Base-by-base conservation (phyloP, 2,329 filamentous ascomycete species). In the Trichocomaceae sp. region DNA sequence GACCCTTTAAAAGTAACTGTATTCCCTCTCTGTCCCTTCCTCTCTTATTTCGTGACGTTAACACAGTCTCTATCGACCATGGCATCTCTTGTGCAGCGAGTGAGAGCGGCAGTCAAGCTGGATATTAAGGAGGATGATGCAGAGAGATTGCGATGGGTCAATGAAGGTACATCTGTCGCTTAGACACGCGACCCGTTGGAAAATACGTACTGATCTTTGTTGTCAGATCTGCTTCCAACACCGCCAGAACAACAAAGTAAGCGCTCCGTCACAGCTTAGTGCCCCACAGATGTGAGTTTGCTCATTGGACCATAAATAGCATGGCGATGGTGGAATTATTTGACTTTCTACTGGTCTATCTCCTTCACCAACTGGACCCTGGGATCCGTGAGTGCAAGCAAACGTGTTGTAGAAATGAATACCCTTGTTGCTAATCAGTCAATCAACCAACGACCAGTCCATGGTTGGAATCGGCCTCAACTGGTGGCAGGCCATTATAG, bases 401-500 rank as follows among this genome's bases (percentile, higher is more conserved):
- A 3, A 6, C 17, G 9, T 35, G 31, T 35, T 10, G 31, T 2
- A 35, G 12, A 35, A 35, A 5, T 2, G 17, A 3, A 7, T 42
- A 20, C n/a, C 17, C n/a, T 22, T 19, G 39, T 17, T 42, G 19
- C 19, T 22, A 19, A 20, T n/a, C 17, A 42, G 3, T 17, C 39
- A 42, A 12, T 12, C 39, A 17, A 6, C 15, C 15, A 37, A n/a
- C 23, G 7, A 20, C 7, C n/a, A 65, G 50, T 69, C 64, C 17
- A 70, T 73, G 69, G 60, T 73, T 48, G 74, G 72, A 17, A 70
- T 75, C 47, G 74, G 74, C 4, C 63, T 76, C 42, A 75, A 71
- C 59, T 77, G 73, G 73, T 76, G 73, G 72, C 70, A 74, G 60
- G 59, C 67, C 23, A 74, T 75, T 50, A 41, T 77, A 9, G 72